phyloP scores from a whole-genome alignment of 2,329 filamentous ascomycete genomes.

The Fusarium dlaminii region DNA sequence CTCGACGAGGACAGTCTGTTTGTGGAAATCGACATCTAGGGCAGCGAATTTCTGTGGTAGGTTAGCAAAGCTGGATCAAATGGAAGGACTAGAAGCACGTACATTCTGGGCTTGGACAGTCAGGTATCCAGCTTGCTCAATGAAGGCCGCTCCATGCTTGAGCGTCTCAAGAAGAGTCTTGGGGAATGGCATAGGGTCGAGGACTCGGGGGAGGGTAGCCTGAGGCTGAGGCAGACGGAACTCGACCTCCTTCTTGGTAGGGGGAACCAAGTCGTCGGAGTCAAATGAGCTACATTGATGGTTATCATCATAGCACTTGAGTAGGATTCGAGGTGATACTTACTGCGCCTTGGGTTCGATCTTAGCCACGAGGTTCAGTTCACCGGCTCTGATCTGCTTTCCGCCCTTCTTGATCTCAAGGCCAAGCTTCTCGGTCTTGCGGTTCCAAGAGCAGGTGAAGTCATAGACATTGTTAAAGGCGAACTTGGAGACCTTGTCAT shows the following conservation, averaged over 20 bases:
- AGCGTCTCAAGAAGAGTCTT: conserved; percentile 16
- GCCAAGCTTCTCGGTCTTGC: conserved; percentile 1
- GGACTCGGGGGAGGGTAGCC: neutral
- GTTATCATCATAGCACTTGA: too few relatives aligned
- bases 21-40: neutral
- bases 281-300: neutral
- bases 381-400: neutral
- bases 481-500: neutral
- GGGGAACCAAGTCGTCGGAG: neutral
- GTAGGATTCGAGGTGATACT: too few relatives aligned
- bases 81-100: neutral
- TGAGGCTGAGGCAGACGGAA: conserved; percentile 16
- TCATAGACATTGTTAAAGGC: conserved; percentile 13
- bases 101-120: conserved; percentile 17
- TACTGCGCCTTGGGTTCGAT: conserved; percentile 27
- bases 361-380: neutral
- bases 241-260: conserved; percentile 6
- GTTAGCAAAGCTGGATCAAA: too few relatives aligned
- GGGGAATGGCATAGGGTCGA: conserved; percentile 24
- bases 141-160: conserved; percentile 9
- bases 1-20: neutral
- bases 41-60: neutral
- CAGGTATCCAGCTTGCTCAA: conserved; percentile 30
- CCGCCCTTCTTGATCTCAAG: neutral
- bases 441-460: conserved; percentile 7